Evolutionary conservation across 2,329 filamentous ascomycete genomes (phyloP), one percentile per base, ranked within the genome.

Genomic region (Cladosporium sp.): DNA sequence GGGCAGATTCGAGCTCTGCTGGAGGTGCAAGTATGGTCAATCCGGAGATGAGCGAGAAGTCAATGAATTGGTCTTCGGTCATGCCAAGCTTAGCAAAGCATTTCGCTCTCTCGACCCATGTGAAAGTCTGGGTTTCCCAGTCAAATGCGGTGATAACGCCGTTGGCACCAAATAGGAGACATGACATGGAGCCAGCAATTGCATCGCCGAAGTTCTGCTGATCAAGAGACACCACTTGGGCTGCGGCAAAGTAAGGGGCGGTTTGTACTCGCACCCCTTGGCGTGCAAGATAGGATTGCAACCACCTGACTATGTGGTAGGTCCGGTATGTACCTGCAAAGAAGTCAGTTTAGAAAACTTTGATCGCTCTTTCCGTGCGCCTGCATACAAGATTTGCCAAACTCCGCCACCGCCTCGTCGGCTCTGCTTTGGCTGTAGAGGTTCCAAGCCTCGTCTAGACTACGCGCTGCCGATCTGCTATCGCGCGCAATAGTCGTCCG

Each of bases 241-340:
- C 90, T 67, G 88, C 88, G 38, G 92, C 91, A 73, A 88, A 92
- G 78, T 91, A 96, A 1, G 93, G 93, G 12, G 93, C 88, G 45
- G 95, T 88, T 50, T 90, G 79, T 69, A 92, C 96, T 61, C 90
- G 83, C 59, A 96, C 78, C 1, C 82, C 81, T 62, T 87, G 83
- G 64, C 86, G 79, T 66, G 83, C 80, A 54, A 97, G 80, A 58
- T 93, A 86, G 30, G 81, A 79, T 74, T 95, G 90, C 39, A 97
- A 81, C 56, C 90, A 83, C 55, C 87, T 86, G 68, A 88, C 91
- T 52, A 97, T 83, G 59, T 87, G 84, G 70, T 89, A 84, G 40
- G 88, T 81, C 56, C 80, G 82, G 66, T 87, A 88, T 40, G 89
- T 88, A 64, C 86, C 90, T 92, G 68, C 36, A 51, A 51, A 28